Percentiles rank a stretch among this genome's conserved stretches.
phyloP scores from a whole-genome alignment of 768 basidiomycete species.

The Pisolithus albus region DNA sequence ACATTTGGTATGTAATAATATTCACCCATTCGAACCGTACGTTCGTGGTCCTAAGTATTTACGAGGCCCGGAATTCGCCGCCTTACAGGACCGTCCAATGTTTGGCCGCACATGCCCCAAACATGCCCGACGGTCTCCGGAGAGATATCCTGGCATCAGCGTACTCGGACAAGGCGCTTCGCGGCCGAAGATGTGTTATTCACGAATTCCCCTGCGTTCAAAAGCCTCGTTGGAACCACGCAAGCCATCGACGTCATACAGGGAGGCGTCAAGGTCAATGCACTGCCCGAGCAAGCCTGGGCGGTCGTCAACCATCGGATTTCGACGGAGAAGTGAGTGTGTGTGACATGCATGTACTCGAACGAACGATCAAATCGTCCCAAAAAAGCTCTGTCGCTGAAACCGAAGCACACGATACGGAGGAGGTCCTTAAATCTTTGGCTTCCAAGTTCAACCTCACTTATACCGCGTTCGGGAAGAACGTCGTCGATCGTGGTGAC shows the following conservation, averaged over 20 bases:
- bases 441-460: conserved; percentile 52
- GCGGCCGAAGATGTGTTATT: conserved; percentile 2
- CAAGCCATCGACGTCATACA: conserved; percentile 69
- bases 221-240: conserved; percentile 56
- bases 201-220: conserved; percentile 12
- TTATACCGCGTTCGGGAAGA: conserved; percentile 48
- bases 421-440: conserved; percentile 34
- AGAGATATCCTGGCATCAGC: conserved; percentile 40
- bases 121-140: conserved; percentile 43
- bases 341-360: too few species aligned
- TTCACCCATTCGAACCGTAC: background rate
- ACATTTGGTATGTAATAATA: conserved; percentile 41
- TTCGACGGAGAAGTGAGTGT: conserved; percentile 46
- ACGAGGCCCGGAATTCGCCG: conserved; percentile 49
- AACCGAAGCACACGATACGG: conserved; percentile 38
- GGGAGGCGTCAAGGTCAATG: conserved; percentile 68
- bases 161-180: conserved; percentile 6
- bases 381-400: conserved; percentile 33
- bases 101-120: conserved; percentile 52
- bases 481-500: conserved; percentile 30
- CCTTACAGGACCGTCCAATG: conserved; percentile 61
- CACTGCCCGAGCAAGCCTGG: conserved; percentile 67
- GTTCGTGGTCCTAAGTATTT: background rate
- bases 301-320: conserved; percentile 72
- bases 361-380: background rate